Percentiles rank a stretch among this genome's conserved stretches.
These are phyloP conservation scores for Auriscalpium vulgare DNA, from an alignment of 768 basidiomycete genomes.

Conservation along the genomic window DNA sequence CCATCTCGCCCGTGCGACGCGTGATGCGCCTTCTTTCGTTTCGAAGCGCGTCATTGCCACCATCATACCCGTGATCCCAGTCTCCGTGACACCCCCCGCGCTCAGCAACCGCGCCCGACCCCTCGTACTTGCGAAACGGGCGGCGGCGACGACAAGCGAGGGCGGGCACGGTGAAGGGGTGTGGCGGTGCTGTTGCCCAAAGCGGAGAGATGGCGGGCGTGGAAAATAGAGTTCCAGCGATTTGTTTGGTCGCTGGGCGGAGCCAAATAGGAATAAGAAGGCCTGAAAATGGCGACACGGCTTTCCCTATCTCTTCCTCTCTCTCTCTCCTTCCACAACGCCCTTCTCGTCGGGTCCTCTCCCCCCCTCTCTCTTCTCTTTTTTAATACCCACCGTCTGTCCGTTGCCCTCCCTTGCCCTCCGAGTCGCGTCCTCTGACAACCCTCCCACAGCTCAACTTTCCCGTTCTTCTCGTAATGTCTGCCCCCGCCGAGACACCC, in stretches of 20 bases:
- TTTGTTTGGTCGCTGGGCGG: constrained; percentile 26
- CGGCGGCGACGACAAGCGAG: neutral
- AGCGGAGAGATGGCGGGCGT: neutral
- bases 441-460: constrained; percentile 14
- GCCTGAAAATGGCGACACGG: constrained; percentile 18
- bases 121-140: neutral
- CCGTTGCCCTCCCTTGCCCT: constrained; percentile 10
- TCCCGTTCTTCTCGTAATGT: constrained; percentile 54
- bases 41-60: neutral
- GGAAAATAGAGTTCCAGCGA: constrained; percentile 25
- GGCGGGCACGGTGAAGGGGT: neutral
- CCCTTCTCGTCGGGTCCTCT: constrained; percentile 20
- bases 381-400: constrained; percentile 43
- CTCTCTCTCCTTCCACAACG: constrained; percentile 21
- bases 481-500: constrained; percentile 54
- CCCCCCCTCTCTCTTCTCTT: constrained; percentile 48
- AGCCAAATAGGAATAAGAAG: constrained; percentile 29
- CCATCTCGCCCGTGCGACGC: neutral
- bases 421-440: neutral
- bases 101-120: too few species aligned
- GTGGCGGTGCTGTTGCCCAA: neutral
- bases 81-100: too few species aligned
- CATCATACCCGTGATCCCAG: too few species aligned
- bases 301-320: constrained; percentile 20
- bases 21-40: neutral